Evolutionary conservation across 2,329 filamentous ascomycete genomes (phyloP).

Genomic region (Penicillium frequentans): DNA sequence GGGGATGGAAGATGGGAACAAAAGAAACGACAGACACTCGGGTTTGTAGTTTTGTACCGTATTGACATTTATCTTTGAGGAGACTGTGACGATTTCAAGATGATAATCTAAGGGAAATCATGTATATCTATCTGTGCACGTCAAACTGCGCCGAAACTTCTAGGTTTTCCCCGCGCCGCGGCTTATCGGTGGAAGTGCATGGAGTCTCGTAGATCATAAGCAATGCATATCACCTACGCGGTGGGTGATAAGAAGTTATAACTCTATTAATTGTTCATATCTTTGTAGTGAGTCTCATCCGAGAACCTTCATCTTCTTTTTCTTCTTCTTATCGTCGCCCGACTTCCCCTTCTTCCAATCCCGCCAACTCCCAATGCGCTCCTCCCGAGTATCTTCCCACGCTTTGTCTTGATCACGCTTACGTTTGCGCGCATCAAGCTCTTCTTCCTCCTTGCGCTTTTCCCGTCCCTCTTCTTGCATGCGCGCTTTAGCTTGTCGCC

Average conservation of each 20-base stretch:
- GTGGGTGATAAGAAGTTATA: background rate
- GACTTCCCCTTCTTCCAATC: slow-evolving; percentile 75
- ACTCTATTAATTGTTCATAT: background rate
- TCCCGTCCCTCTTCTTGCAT: slow-evolving; percentile 95
- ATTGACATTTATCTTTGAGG: background rate
- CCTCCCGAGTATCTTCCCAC: slow-evolving; percentile 90
- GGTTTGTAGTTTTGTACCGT: background rate
- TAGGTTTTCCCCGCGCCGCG: slow-evolving; percentile 7
- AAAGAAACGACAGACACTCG: background rate
- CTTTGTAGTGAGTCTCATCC: slow-evolving; percentile 29
- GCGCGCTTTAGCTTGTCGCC: slow-evolving; percentile 85
- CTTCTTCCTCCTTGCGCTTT: slow-evolving; percentile 81
- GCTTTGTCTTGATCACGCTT: slow-evolving; percentile 91
- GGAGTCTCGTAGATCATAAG: slow-evolving; percentile 1
- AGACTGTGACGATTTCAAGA: background rate
- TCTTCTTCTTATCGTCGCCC: slow-evolving; percentile 54
- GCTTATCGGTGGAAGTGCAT: slow-evolving; percentile 6
- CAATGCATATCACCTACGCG: background rate
- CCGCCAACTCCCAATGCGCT: slow-evolving; percentile 91
- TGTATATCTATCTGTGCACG: background rate
- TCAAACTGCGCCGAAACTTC: slow-evolving; percentile 4
- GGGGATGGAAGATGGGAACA: slow-evolving; percentile 1
- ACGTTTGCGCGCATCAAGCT: slow-evolving; percentile 74
- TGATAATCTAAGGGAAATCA: background rate
- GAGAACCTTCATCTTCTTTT: slow-evolving; percentile 59